phyloP scores from a whole-genome alignment of 352 stramenopile species.

The Lagenidium sp. region DNA sequence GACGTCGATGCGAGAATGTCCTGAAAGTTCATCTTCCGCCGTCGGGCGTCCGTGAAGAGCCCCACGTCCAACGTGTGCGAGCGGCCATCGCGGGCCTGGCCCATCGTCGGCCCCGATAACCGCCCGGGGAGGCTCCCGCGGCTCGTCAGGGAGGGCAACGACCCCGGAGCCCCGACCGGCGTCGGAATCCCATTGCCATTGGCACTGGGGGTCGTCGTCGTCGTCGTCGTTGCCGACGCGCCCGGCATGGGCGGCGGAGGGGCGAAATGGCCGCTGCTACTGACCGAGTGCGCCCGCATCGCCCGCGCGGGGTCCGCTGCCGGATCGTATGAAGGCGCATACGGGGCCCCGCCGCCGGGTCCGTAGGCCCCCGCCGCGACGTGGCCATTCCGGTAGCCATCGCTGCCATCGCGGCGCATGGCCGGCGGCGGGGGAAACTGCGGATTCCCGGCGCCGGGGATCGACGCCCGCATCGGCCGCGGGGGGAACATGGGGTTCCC shows the following conservation, averaged over 20 bases:
- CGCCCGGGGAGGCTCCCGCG: conserved; percentile 28
- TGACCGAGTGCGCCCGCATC: conserved; percentile 59
- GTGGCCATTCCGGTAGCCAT: conserved; percentile 24
- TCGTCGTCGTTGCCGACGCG: no score
- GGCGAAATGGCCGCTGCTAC: conserved; percentile 5
- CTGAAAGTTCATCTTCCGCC: conserved; percentile 85
- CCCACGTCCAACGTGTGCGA: conserved; percentile 84
- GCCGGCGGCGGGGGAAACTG: conserved; percentile 49
- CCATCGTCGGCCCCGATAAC: conserved; percentile 39
- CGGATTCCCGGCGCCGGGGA: conserved; percentile 35
- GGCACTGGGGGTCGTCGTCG: no score
- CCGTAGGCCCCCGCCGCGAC: conserved; percentile 3
- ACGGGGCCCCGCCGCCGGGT: conserved; percentile 6
- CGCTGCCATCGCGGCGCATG: conserved; percentile 23
- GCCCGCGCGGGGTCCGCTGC: conserved; percentile 21
- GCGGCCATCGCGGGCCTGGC: conserved; percentile 62
- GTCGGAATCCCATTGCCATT: conserved; percentile 4
- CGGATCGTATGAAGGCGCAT: conserved; percentile 9
- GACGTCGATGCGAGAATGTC: conserved; percentile 73
- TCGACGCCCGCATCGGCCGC: conserved; percentile 39
- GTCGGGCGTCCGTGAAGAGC: conserved; percentile 62
- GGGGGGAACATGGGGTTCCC: conserved; percentile 70
- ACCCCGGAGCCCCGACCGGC: conserved; percentile 15
- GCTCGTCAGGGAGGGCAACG: conserved; percentile 51
- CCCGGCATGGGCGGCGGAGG: conserved; percentile 11